Evolutionary conservation across 1,284 basidiomycete genomes (phyloP).

Genomic region (Phaffia rhodozyma): DNA sequence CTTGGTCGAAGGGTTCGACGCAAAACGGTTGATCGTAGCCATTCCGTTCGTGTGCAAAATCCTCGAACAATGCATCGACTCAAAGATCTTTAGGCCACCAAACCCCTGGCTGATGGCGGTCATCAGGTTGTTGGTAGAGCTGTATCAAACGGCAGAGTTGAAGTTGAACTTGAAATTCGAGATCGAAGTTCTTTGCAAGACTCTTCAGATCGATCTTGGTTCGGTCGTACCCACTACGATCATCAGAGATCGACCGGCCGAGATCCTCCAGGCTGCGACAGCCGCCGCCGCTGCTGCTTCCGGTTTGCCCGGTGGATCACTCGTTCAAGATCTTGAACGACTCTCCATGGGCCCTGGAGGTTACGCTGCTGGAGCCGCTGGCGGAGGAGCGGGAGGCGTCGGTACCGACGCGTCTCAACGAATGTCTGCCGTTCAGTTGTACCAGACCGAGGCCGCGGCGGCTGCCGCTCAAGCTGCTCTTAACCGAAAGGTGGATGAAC

Average conservation of each 20-base stretch:
- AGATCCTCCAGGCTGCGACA: constrained; percentile 1
- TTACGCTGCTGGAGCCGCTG: constrained; percentile 12
- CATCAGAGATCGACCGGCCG: constrained; percentile 46
- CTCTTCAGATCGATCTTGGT: constrained; percentile 77
- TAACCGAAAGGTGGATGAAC: constrained; percentile 38
- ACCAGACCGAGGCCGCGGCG: constrained; percentile 32
- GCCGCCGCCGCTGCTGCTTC: constrained; percentile 24
- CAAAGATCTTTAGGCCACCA: constrained; percentile 84
- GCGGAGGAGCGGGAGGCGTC: constrained; percentile 22
- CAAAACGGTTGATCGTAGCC: constrained; percentile 78
- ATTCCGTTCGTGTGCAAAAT: constrained; percentile 99
- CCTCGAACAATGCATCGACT: constrained; percentile 77
- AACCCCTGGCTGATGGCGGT: constrained; percentile 99
- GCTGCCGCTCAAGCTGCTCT: constrained; percentile 34
- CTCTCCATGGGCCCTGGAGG: constrained; percentile 20
- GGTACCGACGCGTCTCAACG: constrained; percentile 25
- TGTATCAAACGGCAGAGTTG: constrained; percentile 93
- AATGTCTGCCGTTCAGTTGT: constrained; percentile 31
- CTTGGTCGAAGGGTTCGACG: constrained; percentile 89
- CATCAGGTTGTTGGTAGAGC: constrained; percentile 77
- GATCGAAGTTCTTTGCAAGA: constrained; percentile 94
- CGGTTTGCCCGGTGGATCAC: constrained; percentile 24
- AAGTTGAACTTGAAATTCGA: constrained; percentile 98
- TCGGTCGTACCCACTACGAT: constrained; percentile 72
- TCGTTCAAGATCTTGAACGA: constrained; percentile 24